Evolutionary conservation across 192 early-diverging fungal species (phyloP).

Genomic region (Umbelopsis vinacea): DNA sequence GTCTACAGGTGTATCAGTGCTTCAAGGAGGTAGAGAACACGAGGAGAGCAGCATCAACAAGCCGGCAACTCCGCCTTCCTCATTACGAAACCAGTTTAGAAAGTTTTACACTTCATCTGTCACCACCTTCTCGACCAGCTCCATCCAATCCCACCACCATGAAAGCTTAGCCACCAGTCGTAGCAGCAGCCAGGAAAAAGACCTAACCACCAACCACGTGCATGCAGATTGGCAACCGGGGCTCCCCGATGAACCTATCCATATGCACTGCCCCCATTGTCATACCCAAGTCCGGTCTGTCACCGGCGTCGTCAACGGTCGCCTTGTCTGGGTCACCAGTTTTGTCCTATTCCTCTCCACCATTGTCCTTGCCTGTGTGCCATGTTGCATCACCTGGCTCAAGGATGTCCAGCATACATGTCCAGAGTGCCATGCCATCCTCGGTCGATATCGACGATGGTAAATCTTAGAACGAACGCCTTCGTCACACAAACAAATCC

Average conservation of each 20-base stretch:
- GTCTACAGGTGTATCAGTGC: constrained; percentile 3
- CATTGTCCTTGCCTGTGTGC: constrained; percentile 2
- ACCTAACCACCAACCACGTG: too few relatives aligned
- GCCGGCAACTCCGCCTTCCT: constrained; percentile 5
- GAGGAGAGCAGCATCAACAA: not conserved
- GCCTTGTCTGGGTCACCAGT: not conserved
- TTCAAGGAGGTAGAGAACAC: constrained; percentile 19
- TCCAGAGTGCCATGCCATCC: not conserved
- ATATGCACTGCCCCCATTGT: not conserved
- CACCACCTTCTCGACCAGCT: not conserved
- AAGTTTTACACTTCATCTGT: constrained; percentile 5
- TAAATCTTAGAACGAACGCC: not conserved
- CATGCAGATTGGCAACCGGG: constrained; percentile 8
- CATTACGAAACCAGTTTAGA: constrained; percentile 12
- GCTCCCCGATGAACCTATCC: not conserved
- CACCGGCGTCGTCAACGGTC: not conserved
- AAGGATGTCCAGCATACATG: constrained; percentile 8
- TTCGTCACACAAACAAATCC: not conserved
- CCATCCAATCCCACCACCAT: not conserved
- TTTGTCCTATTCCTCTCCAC: constrained; percentile 3
- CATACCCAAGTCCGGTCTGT: constrained; percentile 2
- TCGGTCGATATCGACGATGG: constrained; percentile 1
- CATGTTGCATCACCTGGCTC: constrained; percentile 1
- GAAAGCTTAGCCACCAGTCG: not conserved
- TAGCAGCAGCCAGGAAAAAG: not conserved